Base-by-base conservation (phyloP, 1,139 yeast species). In the Candida dubliniensis region DNA sequence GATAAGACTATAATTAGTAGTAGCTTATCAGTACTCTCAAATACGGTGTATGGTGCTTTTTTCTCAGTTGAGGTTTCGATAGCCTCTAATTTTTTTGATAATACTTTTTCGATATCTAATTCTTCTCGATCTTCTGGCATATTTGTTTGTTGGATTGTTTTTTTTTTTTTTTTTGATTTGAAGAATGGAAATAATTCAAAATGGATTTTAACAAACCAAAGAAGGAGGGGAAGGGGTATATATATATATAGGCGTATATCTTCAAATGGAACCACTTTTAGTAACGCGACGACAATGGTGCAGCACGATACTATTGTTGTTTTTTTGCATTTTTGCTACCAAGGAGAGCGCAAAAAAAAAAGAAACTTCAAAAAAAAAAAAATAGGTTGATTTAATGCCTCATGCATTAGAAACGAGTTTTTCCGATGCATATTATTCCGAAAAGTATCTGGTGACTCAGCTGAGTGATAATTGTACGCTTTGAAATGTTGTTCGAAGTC, bases 1-100 rank as follows among this genome's bases (percentile, higher is more conserved):
- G 71, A 57, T 25, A 71, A 50, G 4, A 67, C 45, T 0, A 61
- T 13, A 41, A 66, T 59, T 24, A 60, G 41, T 9, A 55, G 45
- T 26, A 47, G 38, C 42, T 54, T 53, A 36, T 59, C 62, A 9
- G 38, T 43, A 0, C 43, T 30, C 2, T 47, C 43, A 40, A 51
- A 61, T 2, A 60, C 53, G n/a, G 61, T 56, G 33, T 52, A 60
- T 2, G 57, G 59, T 13, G 47, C 42, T 18, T 44, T 12, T 31
- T 41, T 38, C 14, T 43, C 27, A 7, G n/a, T 34, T 12, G 34
- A 23, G 5, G 45, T 31, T 34, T 40, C 46, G 9, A 29, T 33
- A 13, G 37, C 32, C 9, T 45, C 36, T 12, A 45, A 36, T 23
- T 45, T 40, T 23, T 41, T 35, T 24, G 26, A 31, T 40, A 35